These are phyloP conservation scores for Hyphopichia burtonii DNA, from an alignment of 1,139 yeast species.

Conservation along the genomic window DNA sequence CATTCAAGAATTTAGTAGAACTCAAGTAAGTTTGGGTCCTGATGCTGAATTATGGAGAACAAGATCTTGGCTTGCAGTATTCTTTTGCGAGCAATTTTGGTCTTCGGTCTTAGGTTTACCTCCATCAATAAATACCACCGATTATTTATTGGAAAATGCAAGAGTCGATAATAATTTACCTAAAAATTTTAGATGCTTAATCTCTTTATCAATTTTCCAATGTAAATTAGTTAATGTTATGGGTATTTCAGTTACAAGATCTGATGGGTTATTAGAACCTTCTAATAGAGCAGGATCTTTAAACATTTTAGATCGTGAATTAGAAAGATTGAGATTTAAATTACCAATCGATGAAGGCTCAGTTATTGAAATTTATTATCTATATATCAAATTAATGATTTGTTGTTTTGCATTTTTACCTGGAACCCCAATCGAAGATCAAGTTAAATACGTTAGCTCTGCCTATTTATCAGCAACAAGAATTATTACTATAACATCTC, in stretches of 20 bases:
- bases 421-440: slow-evolving; percentile 86
- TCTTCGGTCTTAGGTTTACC: slow-evolving; percentile 86
- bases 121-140: slow-evolving; percentile 76
- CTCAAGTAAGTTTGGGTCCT: slow-evolving; percentile 79
- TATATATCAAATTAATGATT: slow-evolving; percentile 76
- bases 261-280: slow-evolving; percentile 89
- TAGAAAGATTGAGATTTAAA: slow-evolving; percentile 67
- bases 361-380: slow-evolving; percentile 71
- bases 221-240: slow-evolving; percentile 79
- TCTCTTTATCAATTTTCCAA: slow-evolving; percentile 77
- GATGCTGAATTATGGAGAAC: slow-evolving; percentile 96
- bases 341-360: slow-evolving; percentile 62
- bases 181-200: slow-evolving; percentile 66
- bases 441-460: slow-evolving; percentile 76
- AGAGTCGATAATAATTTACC: slow-evolving; percentile 69
- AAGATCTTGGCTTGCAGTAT: slow-evolving; percentile 86
- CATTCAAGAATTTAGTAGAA: slow-evolving; percentile 85
- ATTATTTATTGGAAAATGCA: slow-evolving; percentile 78
- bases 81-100: slow-evolving; percentile 89
- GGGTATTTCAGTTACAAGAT: slow-evolving; percentile 86
- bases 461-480: slow-evolving; percentile 84
- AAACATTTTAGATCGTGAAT: slow-evolving; percentile 72
- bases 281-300: slow-evolving; percentile 78
- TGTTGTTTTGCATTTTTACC: slow-evolving; percentile 92
- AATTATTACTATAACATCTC: slow-evolving; percentile 74